Evolutionary conservation across 192 early-diverging fungal genomes (phyloP), one percentile per base, ranked within the genome.

Genomic region (Coemansia pectinata): DNA sequence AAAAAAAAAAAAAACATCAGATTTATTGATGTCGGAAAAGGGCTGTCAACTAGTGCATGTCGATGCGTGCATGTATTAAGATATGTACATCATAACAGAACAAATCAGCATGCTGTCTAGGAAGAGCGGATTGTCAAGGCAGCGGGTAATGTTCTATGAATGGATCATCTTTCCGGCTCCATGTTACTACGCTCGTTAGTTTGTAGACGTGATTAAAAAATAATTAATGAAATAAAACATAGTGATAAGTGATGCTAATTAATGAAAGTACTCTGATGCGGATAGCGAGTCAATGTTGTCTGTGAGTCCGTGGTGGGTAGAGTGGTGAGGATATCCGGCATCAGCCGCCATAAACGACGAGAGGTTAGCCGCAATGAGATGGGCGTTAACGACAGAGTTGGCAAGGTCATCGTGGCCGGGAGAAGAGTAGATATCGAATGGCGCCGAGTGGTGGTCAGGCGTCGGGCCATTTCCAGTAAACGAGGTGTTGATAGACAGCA

Each of bases 401-500:
- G 71, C 64, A n/a, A 72, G 71, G 44, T 71, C 74, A 33, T 71
- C 69, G 69, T 63, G 60, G 14, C 64, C 77, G 21, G 77, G 66
- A 34, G 73, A 65, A 33, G 71, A 71, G 61, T 79, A 79, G 50
- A 79, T 60, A 34, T 79, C 77, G 34, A 79, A 73, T 15, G 61
- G 34, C 19, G 21, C 63, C 7, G 70, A 45, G 66, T 60, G 40
- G 21, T 68, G 40, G 42, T 34, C 57, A 12, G 59, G 6, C 4
- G 10, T 23, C 10, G 66, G 41, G 40, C 41, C 66, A 59, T 31
- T 59, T 23, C 39, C 40, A 21, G 42, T 52, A 45, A 72, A 66
- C 45, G 71, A 72, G 12, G 69, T 71, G 40, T 71, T 62, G 48
- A 66, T 41, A 12, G 64, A 53, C 64, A 72, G 59, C 23, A 39